Evolutionary conservation across 2,329 filamentous ascomycete genomes (phyloP).

Genomic region (Cytospora piceicola): DNA sequence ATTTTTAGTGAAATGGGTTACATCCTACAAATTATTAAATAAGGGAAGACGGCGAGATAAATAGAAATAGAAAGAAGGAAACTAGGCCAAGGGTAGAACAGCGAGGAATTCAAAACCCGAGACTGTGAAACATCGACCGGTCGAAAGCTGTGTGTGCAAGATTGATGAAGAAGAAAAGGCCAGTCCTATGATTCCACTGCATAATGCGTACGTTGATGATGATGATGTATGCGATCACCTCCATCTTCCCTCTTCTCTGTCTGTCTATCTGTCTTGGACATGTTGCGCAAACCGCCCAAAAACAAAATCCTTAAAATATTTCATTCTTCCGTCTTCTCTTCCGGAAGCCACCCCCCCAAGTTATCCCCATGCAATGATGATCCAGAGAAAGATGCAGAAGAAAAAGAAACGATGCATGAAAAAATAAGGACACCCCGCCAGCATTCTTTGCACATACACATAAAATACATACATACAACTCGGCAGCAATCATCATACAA

Average conservation of each 20-base stretch:
- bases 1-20: neutral
- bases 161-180: neutral
- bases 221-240: conserved; percentile 22
- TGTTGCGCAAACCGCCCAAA: neutral
- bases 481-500: conserved; percentile 18
- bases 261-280: conserved; percentile 31
- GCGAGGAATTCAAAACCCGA: neutral
- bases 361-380: conserved; percentile 32
- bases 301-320: neutral
- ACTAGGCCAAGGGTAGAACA: neutral
- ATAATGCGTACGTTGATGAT: neutral
- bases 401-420: neutral
- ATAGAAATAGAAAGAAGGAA: no score
- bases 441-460: conserved; percentile 26
- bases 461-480: conserved; percentile 24
- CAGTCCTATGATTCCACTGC: neutral
- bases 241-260: conserved; percentile 35
- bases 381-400: conserved; percentile 17
- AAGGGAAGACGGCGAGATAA: neutral
- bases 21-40: neutral
- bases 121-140: neutral
- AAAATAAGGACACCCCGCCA: conserved; percentile 6
- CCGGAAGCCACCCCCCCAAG: neutral
- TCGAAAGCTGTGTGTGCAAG: neutral
- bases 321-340: neutral